Conservation (phyloP, 2,329 filamentous ascomycete genomes). For the Talaromyces sp. region DNA sequence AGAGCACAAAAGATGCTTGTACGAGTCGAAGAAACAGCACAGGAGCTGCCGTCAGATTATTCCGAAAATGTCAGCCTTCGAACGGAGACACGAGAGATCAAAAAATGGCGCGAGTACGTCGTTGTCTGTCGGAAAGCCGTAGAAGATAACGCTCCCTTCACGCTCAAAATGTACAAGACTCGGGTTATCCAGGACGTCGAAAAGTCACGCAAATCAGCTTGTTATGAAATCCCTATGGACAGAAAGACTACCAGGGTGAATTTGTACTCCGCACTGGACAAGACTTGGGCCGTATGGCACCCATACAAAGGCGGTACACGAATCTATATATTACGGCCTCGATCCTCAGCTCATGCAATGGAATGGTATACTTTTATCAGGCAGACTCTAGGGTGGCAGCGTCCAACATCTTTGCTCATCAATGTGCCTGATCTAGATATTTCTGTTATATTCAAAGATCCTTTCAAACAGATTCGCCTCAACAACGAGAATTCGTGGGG, state of each 20-base stretch:
- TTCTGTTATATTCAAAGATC: slow-evolving; percentile 56
- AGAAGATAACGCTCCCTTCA: slow-evolving; percentile 53
- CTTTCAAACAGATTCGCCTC: slow-evolving; percentile 53
- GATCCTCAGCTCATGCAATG: slow-evolving; percentile 58
- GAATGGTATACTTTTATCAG: slow-evolving; percentile 67
- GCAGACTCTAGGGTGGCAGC: slow-evolving; percentile 56
- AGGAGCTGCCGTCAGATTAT: slow-evolving; percentile 57
- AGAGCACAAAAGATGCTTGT: slow-evolving; percentile 68
- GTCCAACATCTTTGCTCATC: slow-evolving; percentile 55
- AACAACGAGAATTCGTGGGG: slow-evolving; percentile 43
- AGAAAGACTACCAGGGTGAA: slow-evolving; percentile 56
- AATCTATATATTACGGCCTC: slow-evolving; percentile 61
- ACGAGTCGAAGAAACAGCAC: slow-evolving; percentile 53
- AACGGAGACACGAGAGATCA: slow-evolving; percentile 55
- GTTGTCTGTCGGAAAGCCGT: slow-evolving; percentile 59
- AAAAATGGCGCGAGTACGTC: slow-evolving; percentile 64
- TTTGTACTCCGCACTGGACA: slow-evolving; percentile 63
- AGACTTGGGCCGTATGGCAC: slow-evolving; percentile 62
- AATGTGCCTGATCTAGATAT: slow-evolving; percentile 62
- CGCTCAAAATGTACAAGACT: slow-evolving; percentile 59
- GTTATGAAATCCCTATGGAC: slow-evolving; percentile 56
- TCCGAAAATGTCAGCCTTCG: slow-evolving; percentile 61
- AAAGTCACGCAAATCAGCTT: slow-evolving; percentile 50
- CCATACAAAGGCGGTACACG: slow-evolving; percentile 52
- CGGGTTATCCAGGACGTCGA: slow-evolving; percentile 61